Evolutionary conservation across 495 filamentous ascomycete genomes (phyloP).

Genomic region (Penicillium coffeae): DNA sequence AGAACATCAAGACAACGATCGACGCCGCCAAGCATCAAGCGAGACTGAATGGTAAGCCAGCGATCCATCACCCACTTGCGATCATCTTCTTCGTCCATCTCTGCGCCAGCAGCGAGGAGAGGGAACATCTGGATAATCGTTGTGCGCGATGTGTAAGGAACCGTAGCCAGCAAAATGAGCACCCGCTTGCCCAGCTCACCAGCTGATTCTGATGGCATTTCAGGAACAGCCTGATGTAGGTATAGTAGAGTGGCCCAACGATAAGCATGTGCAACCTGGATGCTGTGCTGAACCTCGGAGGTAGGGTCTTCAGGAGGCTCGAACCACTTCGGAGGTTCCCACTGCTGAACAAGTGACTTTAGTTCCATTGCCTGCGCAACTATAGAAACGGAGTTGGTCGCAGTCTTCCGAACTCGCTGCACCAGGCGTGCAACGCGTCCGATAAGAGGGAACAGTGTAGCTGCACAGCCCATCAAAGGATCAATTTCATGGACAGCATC

Average conservation of each 20-base stretch:
- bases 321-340: conserved; percentile 56
- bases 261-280: conserved; percentile 73
- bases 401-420: conserved; percentile 54
- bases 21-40: conserved; percentile 69
- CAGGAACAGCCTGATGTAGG: conserved; percentile 74
- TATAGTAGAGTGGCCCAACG: conserved; percentile 72
- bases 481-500: conserved; percentile 58
- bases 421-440: conserved; percentile 66
- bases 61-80: conserved; percentile 65
- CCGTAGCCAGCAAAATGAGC: conserved; percentile 57
- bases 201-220: conserved; percentile 58
- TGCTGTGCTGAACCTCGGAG: conserved; percentile 59
- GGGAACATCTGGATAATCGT: conserved; percentile 78
- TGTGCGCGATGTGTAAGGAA: conserved; percentile 59
- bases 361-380: conserved; percentile 64
- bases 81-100: conserved; percentile 57
- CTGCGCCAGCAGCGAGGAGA: conserved; percentile 67
- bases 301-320: conserved; percentile 65
- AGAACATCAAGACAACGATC: conserved; percentile 76
- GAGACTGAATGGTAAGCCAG: conserved; percentile 58
- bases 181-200: conserved; percentile 60
- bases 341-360: conserved; percentile 59
- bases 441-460: conserved; percentile 70
- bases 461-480: conserved; percentile 72
- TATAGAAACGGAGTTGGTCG: conserved; percentile 57